A percentile compares a stretch with the other conserved stretches of the same genome.
These are phyloP conservation scores for Camellia japonica DNA, from an alignment of 148 eudicot species.

Conservation along the genomic window DNA sequence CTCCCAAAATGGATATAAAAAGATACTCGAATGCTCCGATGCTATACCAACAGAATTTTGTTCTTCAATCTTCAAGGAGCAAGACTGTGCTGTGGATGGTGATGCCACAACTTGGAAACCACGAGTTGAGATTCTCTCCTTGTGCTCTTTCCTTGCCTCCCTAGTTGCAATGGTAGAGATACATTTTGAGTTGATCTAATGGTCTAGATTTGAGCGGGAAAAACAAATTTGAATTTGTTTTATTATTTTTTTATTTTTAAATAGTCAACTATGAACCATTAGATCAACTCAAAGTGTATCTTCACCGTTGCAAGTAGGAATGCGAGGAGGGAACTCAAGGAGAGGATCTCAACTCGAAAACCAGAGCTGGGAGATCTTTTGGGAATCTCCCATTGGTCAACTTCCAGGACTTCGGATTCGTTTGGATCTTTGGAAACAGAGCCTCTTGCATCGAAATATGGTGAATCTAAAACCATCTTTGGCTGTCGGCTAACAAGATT, in stretches of 20 bases:
- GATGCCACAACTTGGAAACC: slow-evolving; percentile 39
- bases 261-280: too few species aligned
- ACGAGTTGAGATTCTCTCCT: too few species aligned
- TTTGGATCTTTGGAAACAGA: slow-evolving; percentile 33
- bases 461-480: slow-evolving; percentile 50
- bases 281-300: too few species aligned
- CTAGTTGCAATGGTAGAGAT: too few species aligned
- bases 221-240: too few species aligned
- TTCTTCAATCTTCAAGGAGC: slow-evolving; percentile 36
- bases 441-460: slow-evolving; percentile 53
- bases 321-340: too few species aligned
- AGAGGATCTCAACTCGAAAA: too few species aligned
- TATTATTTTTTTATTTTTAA: too few species aligned
- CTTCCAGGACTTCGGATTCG: slow-evolving; percentile 22
- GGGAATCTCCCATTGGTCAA: slow-evolving; percentile 29
- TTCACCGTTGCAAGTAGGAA: too few species aligned
- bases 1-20: background rate
- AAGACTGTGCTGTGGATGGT: slow-evolving; percentile 35
- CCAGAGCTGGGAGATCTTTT: slow-evolving; percentile 28
- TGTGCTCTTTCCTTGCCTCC: too few species aligned
- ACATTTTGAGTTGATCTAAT: too few species aligned
- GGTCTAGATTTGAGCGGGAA: too few species aligned
- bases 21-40: slow-evolving; percentile 21
- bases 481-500: slow-evolving; percentile 64
- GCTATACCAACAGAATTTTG: slow-evolving; percentile 35